phyloP scores from a whole-genome alignment of 192 early-diverging fungal species.

The Obelidium mucronatum region DNA sequence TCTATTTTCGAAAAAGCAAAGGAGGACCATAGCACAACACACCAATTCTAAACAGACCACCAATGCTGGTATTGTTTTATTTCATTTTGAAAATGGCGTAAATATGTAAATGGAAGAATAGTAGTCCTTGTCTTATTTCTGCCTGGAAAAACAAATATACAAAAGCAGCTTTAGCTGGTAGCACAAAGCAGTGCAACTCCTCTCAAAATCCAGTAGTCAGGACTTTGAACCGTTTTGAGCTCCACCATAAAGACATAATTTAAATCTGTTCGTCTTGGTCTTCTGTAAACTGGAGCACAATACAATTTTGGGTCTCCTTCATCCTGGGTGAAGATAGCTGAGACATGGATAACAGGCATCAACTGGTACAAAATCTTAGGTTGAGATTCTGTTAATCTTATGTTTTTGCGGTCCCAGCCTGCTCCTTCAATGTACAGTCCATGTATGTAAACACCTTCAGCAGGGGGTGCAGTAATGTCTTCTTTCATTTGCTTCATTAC shows the following conservation, averaged over 20 bases:
- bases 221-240: conserved; percentile 63
- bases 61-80: background rate
- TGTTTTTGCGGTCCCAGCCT: conserved; percentile 73
- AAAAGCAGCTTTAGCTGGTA: conserved; percentile 16
- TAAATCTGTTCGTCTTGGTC: conserved; percentile 64
- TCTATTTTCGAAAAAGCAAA: no score
- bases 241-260: conserved; percentile 74
- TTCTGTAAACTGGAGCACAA: conserved; percentile 66
- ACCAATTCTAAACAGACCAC: no score
- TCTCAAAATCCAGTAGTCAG: conserved; percentile 72
- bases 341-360: conserved; percentile 68
- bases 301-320: conserved; percentile 69
- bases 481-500: conserved; percentile 79
- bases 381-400: conserved; percentile 66
- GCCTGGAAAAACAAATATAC: no score
- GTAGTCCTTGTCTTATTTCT: background rate
- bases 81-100: background rate
- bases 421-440: conserved; percentile 75
- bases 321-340: conserved; percentile 64
- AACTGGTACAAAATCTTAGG: conserved; percentile 68
- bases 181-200: conserved; percentile 63
- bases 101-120: background rate
- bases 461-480: conserved; percentile 64
- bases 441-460: conserved; percentile 72
- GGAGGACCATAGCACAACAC: no score